Conservation (phyloP, 805 yeast genomes). For the Suhomyces prunicola region DNA sequence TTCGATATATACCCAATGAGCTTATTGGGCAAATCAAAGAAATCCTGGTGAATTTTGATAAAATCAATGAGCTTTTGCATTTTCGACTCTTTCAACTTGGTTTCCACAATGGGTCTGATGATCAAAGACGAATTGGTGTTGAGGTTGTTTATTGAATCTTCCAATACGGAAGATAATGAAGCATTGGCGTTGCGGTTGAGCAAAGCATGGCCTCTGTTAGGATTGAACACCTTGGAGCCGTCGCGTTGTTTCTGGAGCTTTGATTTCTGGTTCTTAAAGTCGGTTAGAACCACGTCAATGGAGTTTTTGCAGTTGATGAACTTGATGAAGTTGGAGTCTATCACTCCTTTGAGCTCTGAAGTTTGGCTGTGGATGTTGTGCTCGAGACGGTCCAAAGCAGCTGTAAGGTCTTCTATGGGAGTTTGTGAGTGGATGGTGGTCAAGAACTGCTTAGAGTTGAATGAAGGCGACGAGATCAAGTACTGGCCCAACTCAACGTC, state of each 20-base stretch:
- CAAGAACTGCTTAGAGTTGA: constrained; percentile 35
- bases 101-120: constrained; percentile 42
- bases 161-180: constrained; percentile 32
- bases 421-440: constrained; percentile 37
- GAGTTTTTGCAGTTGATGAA: constrained; percentile 37
- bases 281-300: constrained; percentile 36
- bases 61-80: constrained; percentile 34
- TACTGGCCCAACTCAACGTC: constrained; percentile 32
- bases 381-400: constrained; percentile 30
- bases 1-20: constrained; percentile 25
- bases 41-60: constrained; percentile 25
- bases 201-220: constrained; percentile 18
- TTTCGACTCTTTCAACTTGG: constrained; percentile 33
- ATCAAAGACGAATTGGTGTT: constrained; percentile 35
- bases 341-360: constrained; percentile 31
- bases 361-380: constrained; percentile 34
- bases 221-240: constrained; percentile 35
- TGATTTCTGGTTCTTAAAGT: constrained; percentile 34
- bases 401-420: constrained; percentile 31
- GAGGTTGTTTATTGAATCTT: constrained; percentile 37
- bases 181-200: constrained; percentile 15
- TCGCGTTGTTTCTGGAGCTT: constrained; percentile 34
- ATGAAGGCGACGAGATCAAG: constrained; percentile 35
- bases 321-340: constrained; percentile 34
- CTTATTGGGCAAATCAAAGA: constrained; percentile 36